Base-by-base conservation (phyloP, 768 basidiomycete genomes). In the Pisolithus marmoratus region DNA sequence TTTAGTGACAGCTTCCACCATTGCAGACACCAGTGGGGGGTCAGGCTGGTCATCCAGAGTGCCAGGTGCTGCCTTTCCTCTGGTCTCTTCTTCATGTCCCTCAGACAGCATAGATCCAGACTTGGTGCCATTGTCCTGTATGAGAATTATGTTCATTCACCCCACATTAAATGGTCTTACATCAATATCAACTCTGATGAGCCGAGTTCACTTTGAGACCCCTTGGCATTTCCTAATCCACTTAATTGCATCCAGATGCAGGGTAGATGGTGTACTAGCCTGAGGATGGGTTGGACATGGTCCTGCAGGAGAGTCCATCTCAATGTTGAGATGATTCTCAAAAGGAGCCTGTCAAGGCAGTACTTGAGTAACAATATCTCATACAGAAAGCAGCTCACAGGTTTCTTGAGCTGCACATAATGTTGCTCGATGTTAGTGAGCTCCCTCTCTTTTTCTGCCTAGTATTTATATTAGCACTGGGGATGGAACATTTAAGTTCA, bases 351-450 rank as follows among this genome's bases (percentile, higher is more conserved):
- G 15, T 41, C 38, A 41, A 3, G 20, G 14, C 20, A 20, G 38
- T 19, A 41, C 38, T 19, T 22, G 22, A 41, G 38, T n/a, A 41
- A 41, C 38, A 41, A n/a, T 41, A 41, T 2, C 15, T 5, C 17
- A 20, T 37, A 19, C 9, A n/a, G n/a, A n/a, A n/a, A n/a, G n/a
- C n/a, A n/a, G n/a, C n/a, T n/a, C n/a, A n/a, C n/a, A 15, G 27
- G 26, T 8, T n/a, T 48, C 36, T 37, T 22, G 12, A 36, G 14
- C 46, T 36, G 37, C 6, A 31, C 38, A 49, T 38, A 41, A 0
- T 31, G 6, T n/a, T 55, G 54, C 36, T 55, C 51, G 11, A 55
- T 55, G 38, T 49, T 55, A 19, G 51, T 38, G 11, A 55, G 48
- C 6, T 55, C 51, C 22, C n/a, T 46, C 38, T 36, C 48, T 45